phyloP scores from a whole-genome alignment of 176 grass and related monocot species.

The Avena eriantha region DNA sequence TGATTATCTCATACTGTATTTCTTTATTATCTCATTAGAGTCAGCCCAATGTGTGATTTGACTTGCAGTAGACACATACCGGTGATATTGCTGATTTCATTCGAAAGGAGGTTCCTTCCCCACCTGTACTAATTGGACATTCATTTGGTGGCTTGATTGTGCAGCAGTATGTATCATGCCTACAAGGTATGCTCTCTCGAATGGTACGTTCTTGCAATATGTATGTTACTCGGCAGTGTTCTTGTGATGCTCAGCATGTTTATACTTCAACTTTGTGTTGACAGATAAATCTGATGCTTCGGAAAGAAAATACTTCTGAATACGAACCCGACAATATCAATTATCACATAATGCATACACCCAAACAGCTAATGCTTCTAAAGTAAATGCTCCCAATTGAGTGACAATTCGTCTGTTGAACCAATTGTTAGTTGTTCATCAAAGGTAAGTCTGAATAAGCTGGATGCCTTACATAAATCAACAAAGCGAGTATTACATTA shows the following conservation, averaged over 20 bases:
- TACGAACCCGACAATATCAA: not conserved
- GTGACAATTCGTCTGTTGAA: not conserved
- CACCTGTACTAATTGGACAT: constrained; percentile 85
- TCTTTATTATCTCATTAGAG: constrained; percentile 18
- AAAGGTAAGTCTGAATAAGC: not conserved
- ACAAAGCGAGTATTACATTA: not conserved
- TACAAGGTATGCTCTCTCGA: constrained; percentile 46
- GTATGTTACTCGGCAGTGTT: not conserved
- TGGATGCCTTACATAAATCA: not conserved
- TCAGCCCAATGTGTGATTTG: constrained; percentile 48
- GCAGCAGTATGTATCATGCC: constrained; percentile 80
- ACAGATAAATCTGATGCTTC: constrained; percentile 13
- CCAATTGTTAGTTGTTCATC: not conserved
- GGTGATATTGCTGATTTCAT: constrained; percentile 87
- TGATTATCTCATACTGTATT: not conserved
- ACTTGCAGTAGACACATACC: constrained; percentile 89
- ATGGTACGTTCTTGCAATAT: constrained; percentile 25
- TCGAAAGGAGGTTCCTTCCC: constrained; percentile 51
- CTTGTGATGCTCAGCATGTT: constrained; percentile 9
- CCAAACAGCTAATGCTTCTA: no score
- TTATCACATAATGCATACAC: not conserved
- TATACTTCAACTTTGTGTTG: not conserved
- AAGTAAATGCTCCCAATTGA: no score
- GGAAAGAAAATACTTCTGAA: constrained; percentile 2
- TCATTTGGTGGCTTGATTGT: constrained; percentile 96